Evolutionary conservation across 2,329 filamentous ascomycete genomes (phyloP).

Genomic region (Diaporthe helianthi): DNA sequence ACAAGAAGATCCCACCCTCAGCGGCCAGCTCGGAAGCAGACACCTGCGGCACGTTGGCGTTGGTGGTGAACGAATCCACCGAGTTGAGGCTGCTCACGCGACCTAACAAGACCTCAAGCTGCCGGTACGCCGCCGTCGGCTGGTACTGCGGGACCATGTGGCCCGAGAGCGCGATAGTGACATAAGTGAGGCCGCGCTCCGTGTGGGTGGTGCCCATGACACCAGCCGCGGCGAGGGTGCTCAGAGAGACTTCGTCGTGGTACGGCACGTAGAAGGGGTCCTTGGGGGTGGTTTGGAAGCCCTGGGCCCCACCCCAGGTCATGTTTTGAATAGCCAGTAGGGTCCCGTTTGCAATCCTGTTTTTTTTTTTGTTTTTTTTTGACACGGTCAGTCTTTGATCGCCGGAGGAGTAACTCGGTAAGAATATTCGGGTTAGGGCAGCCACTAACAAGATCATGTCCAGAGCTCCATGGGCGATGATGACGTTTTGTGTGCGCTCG

Average conservation of each 20-base stretch:
- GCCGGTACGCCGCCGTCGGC: conserved; percentile 71
- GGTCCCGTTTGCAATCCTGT: conserved; percentile 64
- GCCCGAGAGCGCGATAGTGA: conserved; percentile 67
- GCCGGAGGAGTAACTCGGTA: too few species aligned
- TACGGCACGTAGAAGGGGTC: conserved; percentile 72
- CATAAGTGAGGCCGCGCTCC: conserved; percentile 78
- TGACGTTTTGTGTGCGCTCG: conserved; percentile 71
- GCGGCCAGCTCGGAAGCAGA: conserved; percentile 11
- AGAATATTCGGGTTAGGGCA: background rate
- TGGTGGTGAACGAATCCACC: conserved; percentile 48
- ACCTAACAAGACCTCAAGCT: conserved; percentile 78
- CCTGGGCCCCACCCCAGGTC: conserved; percentile 74
- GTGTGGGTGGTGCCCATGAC: conserved; percentile 74
- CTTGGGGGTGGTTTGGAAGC: conserved; percentile 65
- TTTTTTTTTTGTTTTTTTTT: background rate
- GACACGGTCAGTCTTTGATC: conserved; percentile 14
- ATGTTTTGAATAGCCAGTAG: conserved; percentile 77
- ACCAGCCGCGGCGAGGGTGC: conserved; percentile 65
- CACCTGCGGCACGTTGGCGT: conserved; percentile 39
- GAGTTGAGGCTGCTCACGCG: conserved; percentile 64
- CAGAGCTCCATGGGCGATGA: conserved; percentile 73
- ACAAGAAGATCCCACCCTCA: conserved; percentile 13
- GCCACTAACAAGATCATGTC: conserved; percentile 63
- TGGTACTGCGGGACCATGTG: conserved; percentile 75
- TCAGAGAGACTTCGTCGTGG: conserved; percentile 52